Base-by-base conservation (phyloP, 2,329 filamentous ascomycete species). In the Lomentospora prolificans region DNA sequence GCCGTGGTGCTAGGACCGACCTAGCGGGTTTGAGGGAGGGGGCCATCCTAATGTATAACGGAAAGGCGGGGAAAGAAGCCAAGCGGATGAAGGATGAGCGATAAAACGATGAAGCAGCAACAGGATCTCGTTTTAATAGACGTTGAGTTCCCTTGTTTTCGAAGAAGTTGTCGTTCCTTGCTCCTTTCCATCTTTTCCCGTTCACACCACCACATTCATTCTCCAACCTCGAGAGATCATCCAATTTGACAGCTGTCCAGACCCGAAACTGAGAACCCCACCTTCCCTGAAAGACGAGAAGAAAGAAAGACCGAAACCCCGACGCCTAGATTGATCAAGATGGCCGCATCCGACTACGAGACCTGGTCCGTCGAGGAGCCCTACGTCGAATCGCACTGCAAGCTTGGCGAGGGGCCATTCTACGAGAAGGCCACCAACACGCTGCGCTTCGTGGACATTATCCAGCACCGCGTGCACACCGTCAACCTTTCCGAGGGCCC, bases 401-500 rank as follows among this genome's bases (percentile, higher is more conserved):
- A 72, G 12, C 77, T 91, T 28, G 86, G 85, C 60, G 88, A 92
- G 69, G 88, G 80, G 0, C 87, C 87, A 1, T 89, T 83, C 71
- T 89, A 84, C 72, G 86, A 90, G 67, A 73, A 78, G 57, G 72
- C 72, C 22, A 82, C 78, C 53, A 78, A 87, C 67, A 78, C 75
- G 50, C 72, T 92, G 57, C 86, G 88, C 60, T 90, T 90, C 67
- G 82, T 91, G 59, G 91, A 96, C 70, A 91, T 96, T 70, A 86
- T 85, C 68, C 82, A 86, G 66, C 80, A 87, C 66, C 82, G 84
- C 59, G 66, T 96, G 50, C 86, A 94, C 72, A 78, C 79, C 51
- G 77, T 94, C 58, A 79, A 89, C 63, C 74, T 95, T 24, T 66
- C 69, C 51, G 72, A 79, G 58, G 87, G 85, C 0, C 80, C 81